Percentiles rank a stretch among this genome's conserved stretches.
Evolutionary conservation across 768 basidiomycete genomes (phyloP).

Genomic region (Leccinellum rugosiceps): DNA sequence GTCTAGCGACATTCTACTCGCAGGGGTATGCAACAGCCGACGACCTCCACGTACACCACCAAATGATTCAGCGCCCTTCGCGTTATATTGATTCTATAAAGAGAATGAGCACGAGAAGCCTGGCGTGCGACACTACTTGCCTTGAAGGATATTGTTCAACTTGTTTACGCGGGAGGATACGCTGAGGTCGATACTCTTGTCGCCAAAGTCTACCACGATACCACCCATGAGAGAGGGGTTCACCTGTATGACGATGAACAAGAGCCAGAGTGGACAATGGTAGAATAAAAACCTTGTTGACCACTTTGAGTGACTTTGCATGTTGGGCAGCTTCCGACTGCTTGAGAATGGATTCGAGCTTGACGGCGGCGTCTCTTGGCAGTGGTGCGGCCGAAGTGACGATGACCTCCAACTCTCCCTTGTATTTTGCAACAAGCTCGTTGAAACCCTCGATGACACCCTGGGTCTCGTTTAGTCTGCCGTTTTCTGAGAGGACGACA

Average conservation of each 20-base stretch:
- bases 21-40: slow-evolving; percentile 1
- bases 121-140: slow-evolving; percentile 43
- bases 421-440: slow-evolving; percentile 82
- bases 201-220: slow-evolving; percentile 93
- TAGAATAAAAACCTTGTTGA: slow-evolving; percentile 71
- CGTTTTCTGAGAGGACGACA: slow-evolving; percentile 87
- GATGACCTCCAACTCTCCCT: slow-evolving; percentile 88
- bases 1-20: slow-evolving; percentile 5
- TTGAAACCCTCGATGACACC: slow-evolving; percentile 91
- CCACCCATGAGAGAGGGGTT: slow-evolving; percentile 92
- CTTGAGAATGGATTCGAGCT: slow-evolving; percentile 85
- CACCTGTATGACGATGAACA: slow-evolving; percentile 51
- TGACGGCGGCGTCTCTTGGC: slow-evolving; percentile 67
- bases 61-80: background rate
- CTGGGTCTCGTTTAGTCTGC: slow-evolving; percentile 78
- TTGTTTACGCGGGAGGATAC: slow-evolving; percentile 93
- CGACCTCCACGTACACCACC: background rate
- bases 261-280: background rate
- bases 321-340: slow-evolving; percentile 79
- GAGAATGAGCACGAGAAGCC: slow-evolving; percentile 11
- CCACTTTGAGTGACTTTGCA: slow-evolving; percentile 84
- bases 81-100: slow-evolving; percentile 26
- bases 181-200: slow-evolving; percentile 96
- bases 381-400: slow-evolving; percentile 88
- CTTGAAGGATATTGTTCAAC: slow-evolving; percentile 83